Conservation (phyloP, 495 filamentous ascomycete genomes). For the Lentithecium fluviatile region DNA sequence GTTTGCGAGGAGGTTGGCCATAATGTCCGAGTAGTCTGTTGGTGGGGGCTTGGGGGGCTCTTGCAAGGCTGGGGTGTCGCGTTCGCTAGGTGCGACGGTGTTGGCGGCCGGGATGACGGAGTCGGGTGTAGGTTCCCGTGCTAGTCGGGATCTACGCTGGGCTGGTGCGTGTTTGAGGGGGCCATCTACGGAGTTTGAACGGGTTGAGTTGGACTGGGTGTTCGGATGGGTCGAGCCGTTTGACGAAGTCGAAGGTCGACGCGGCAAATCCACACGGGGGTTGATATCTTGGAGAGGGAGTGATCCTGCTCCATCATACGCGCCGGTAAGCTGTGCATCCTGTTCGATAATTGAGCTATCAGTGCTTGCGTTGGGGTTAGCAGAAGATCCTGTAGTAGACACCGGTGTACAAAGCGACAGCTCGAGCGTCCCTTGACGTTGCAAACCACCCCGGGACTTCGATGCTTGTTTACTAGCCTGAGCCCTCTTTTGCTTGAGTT, state of each 20-base stretch:
- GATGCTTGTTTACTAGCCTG: neutral
- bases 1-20: constrained; percentile 13
- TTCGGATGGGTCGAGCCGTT: constrained; percentile 10
- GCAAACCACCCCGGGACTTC: neutral
- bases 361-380: neutral
- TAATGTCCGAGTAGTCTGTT: constrained; percentile 17
- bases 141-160: neutral
- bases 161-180: constrained; percentile 8
- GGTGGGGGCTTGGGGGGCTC: neutral
- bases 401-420: constrained; percentile 11
- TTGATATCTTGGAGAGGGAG: constrained; percentile 32
- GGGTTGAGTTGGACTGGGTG: constrained; percentile 14
- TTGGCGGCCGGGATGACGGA: constrained; percentile 12
- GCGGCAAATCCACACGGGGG: constrained; percentile 33
- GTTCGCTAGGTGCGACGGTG: neutral
- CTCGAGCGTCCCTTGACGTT: constrained; percentile 12
- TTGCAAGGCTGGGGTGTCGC: neutral
- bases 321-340: constrained; percentile 1
- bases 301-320: constrained; percentile 14
- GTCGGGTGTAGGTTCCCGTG: constrained; percentile 15
- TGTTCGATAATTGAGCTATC: neutral
- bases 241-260: constrained; percentile 27
- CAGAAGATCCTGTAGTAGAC: constrained; percentile 8
- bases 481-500: constrained; percentile 14
- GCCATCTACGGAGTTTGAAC: constrained; percentile 10